Evolutionary conservation across 768 basidiomycete species (phyloP).

Genomic region (Dictyophora rubrovolvata): DNA sequence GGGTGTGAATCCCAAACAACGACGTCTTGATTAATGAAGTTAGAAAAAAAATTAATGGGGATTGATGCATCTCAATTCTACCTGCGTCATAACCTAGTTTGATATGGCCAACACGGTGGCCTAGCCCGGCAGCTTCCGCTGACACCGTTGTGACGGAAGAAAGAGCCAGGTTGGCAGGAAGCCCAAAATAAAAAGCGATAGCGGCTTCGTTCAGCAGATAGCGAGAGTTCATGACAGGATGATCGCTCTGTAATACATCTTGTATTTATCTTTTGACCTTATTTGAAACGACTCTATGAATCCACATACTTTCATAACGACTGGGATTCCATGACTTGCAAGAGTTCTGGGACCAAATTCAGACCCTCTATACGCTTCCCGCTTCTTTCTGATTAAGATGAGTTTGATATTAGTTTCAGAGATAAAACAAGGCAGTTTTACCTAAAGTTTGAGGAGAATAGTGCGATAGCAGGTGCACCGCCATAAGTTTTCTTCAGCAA

Average conservation of each 20-base stretch:
- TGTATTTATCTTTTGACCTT: not conserved
- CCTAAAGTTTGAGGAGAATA: constrained; percentile 73
- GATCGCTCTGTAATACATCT: constrained; percentile 35
- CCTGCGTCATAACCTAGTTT: constrained; percentile 63
- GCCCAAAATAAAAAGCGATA: constrained; percentile 72
- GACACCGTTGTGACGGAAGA: constrained; percentile 66
- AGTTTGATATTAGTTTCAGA: not conserved
- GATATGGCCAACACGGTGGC: constrained; percentile 75
- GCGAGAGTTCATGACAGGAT: constrained; percentile 55
- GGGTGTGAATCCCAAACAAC: constrained; percentile 78
- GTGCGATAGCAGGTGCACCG: constrained; percentile 60
- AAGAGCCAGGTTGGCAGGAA: constrained; percentile 59
- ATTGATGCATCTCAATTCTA: not conserved
- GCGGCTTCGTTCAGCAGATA: constrained; percentile 78
- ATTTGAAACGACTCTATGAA: not conserved
- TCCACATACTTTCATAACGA: constrained; percentile 59
- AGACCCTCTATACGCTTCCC: constrained; percentile 72
- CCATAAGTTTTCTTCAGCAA: constrained; percentile 72
- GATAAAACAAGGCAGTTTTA: constrained; percentile 16
- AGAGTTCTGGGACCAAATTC: constrained; percentile 75
- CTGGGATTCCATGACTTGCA: constrained; percentile 52
- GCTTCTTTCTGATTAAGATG: constrained; percentile 33
- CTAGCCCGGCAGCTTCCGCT: constrained; percentile 65
- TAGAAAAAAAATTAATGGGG: not conserved
- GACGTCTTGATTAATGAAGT: constrained; percentile 36